Evolutionary conservation across 805 yeast genomes (phyloP).

Genomic region (Saccharomycopsis javanensis): DNA sequence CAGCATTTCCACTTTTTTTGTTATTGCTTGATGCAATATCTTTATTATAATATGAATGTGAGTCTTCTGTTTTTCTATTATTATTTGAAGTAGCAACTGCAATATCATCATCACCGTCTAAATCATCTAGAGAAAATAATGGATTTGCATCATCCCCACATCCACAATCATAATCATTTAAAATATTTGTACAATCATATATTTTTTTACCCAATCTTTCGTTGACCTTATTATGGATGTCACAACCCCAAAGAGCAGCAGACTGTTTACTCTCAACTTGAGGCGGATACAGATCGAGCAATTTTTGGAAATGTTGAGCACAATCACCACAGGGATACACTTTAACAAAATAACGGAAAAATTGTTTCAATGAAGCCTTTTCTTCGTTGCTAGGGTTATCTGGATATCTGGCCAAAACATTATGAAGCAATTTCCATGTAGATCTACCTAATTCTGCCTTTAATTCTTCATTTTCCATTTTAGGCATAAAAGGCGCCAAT

Average conservation of each 20-base stretch:
- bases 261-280: slow-evolving; percentile 65
- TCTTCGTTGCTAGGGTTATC: slow-evolving; percentile 63
- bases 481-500: slow-evolving; percentile 71
- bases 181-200: slow-evolving; percentile 77
- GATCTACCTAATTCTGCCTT: slow-evolving; percentile 73
- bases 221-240: slow-evolving; percentile 81
- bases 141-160: slow-evolving; percentile 67
- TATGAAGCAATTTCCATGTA: slow-evolving; percentile 86
- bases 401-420: slow-evolving; percentile 86
- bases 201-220: slow-evolving; percentile 52
- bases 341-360: slow-evolving; percentile 69
- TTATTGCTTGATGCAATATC: too few species aligned
- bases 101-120: slow-evolving; percentile 29
- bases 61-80: background rate
- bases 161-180: slow-evolving; percentile 94
- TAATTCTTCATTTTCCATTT: slow-evolving; percentile 79
- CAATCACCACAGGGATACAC: slow-evolving; percentile 98
- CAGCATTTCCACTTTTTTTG: too few species aligned
- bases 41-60: too few species aligned
- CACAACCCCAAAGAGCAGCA: slow-evolving; percentile 96
- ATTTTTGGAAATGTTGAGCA: slow-evolving; percentile 76
- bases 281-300: slow-evolving; percentile 70
- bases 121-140: slow-evolving; percentile 16
- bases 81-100: background rate
- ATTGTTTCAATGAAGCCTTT: slow-evolving; percentile 49